A percentile compares a stretch with the other conserved stretches of the same genome.
Evolutionary conservation across 176 grass and related monocot genomes (phyloP).

Genomic region (Guadua angustifolia): DNA sequence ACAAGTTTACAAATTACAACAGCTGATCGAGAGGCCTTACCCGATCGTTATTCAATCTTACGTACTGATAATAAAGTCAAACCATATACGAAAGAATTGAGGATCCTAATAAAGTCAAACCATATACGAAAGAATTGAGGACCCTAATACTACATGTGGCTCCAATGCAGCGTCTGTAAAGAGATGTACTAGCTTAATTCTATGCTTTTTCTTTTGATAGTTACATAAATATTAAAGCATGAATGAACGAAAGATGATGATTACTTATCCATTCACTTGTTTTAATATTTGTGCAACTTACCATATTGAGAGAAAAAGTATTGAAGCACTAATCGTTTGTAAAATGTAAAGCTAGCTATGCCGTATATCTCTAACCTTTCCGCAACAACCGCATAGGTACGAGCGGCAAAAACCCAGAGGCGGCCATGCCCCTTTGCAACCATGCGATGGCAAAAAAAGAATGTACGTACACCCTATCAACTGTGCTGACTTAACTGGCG

Average conservation of each 20-base stretch:
- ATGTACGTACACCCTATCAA: not conserved
- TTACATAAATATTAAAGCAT: too few relatives aligned
- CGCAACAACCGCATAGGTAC: conserved; percentile 29
- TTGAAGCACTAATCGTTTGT: too few relatives aligned
- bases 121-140: not conserved
- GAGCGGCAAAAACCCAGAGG: not conserved
- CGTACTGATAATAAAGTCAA: not conserved
- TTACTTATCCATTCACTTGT: too few relatives aligned
- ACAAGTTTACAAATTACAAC: conserved; percentile 22
- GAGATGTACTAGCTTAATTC: too few relatives aligned
- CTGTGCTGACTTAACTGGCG: conserved; percentile 41
- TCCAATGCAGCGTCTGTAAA: conserved; percentile 13
- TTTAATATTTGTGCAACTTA: too few relatives aligned
- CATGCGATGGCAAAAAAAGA: conserved; percentile 17
- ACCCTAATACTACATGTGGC: not conserved
- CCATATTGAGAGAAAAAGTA: too few relatives aligned
- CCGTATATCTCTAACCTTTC: not conserved
- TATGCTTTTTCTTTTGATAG: too few relatives aligned
- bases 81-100: not conserved
- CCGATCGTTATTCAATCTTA: conserved; percentile 21
- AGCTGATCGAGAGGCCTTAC: not conserved
- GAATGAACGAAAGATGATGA: too few relatives aligned
- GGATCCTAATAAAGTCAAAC: not conserved
- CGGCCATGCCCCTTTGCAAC: not conserved
- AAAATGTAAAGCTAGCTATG: conserved; percentile 30